Base-by-base conservation (phyloP, 139 green algal species). In the Chlamydomonas asymmetrica region DNA sequence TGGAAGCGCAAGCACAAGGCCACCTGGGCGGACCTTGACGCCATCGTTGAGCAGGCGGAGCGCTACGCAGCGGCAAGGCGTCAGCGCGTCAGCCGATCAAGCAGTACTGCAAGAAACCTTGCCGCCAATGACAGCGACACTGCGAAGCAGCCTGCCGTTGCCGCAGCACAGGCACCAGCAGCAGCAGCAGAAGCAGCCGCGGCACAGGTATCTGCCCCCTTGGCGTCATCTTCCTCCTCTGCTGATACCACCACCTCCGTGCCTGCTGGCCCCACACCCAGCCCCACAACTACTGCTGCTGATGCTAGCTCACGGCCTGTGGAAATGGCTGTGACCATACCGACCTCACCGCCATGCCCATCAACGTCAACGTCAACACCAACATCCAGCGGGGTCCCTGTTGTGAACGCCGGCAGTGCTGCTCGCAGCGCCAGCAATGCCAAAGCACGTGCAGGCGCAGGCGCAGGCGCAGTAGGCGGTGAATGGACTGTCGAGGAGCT, bases 1-100 rank as follows among this genome's bases (percentile, higher is more conserved):
- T 80, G 75, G 78, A 80, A 79, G 69, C 74, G 60, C 43, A 54
- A 50, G 38, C 71, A 82, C 39, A 56, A 52, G 1, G 74, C 73
- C 0, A 4, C 32, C 34, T 85, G 80, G 80, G 71, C 56, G 20
- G 74, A 85, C 57, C 54, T 85, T 43, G 80, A 73, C 23, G 43
- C 39, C 1, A 49, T 80, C 18, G 73, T 82, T 60, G 23, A 23
- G 48, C 49, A 66, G 52, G 76, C 76, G 48, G 69, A 75, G 61
- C 9, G 23, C 29, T 8, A 25, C 20, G 43, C 52, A 6, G 50
- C 52, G 31, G 32, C 10, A 18, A 31, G 56, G 66, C 37, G 37
- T 1, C 18, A n/a, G 50, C 25, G n/a, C 34, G 38, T 5, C 64
- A 57, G 54, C 50, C 40, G 48, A 43, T 34, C 3, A 9, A 52